phyloP scores from a whole-genome alignment of 2,329 filamentous ascomycete species.

The Colletotrichum gloeosporioides region DNA sequence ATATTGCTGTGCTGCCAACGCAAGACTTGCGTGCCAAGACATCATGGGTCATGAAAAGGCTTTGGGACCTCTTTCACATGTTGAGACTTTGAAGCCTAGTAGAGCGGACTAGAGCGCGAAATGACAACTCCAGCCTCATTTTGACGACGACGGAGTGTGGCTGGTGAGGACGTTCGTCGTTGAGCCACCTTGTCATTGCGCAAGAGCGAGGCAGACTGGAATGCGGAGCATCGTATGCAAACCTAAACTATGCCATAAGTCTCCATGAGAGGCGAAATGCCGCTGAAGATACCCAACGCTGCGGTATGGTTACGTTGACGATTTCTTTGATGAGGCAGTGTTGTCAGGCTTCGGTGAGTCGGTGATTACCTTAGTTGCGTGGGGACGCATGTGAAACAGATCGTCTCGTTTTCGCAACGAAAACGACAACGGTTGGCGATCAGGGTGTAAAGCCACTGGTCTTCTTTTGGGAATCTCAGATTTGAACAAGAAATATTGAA shows the following conservation, averaged over 20 bases:
- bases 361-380: not conserved
- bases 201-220: not conserved
- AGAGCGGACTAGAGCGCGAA: accelerated
- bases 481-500: not conserved
- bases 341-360: not conserved
- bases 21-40: not conserved
- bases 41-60: accelerated
- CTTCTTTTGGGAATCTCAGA: not conserved
- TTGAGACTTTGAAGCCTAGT: not conserved
- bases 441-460: not conserved
- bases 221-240: not conserved
- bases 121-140: not conserved
- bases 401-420: not conserved
- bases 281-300: not conserved
- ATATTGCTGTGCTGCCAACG: not conserved
- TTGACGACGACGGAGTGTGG: not conserved
- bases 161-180: not conserved
- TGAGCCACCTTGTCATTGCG: not conserved
- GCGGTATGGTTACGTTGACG: not conserved
- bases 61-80: not conserved
- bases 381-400: not conserved
- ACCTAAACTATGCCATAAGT: not conserved
- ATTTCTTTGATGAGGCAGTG: not conserved
- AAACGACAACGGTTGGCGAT: not conserved
- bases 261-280: not conserved